Base-by-base conservation (phyloP, 495 filamentous ascomycete species). In the Neurospora sp. region DNA sequence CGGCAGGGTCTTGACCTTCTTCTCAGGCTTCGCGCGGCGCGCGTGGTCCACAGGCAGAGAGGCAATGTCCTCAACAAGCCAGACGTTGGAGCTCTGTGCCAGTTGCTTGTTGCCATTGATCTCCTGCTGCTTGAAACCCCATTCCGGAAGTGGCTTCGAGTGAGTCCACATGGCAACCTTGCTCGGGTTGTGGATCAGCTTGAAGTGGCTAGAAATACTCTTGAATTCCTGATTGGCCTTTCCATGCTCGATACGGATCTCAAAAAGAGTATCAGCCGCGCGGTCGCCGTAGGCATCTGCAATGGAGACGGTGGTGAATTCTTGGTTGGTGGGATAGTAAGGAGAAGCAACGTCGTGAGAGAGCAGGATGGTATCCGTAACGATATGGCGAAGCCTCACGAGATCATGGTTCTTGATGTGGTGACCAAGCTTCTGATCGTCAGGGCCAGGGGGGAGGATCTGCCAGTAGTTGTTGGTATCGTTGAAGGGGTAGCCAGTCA, bases 401-500 rank as follows among this genome's bases (percentile, higher is more conserved):
- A 97, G 81, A 74, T 98, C 96, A 48, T 94, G 91, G 76, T 96
- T 94, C 78, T 87, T 90, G 71, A 99, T 92, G 35, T 84, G 88
- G 73, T 87, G 88, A 68, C 88, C 88, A 20, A 84, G 68, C 39
- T 81, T 82, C 39, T 87, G 80, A 68, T 86, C 87, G 39, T 90
- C 87, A 35, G 83, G 82, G 11, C 72, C 74, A 5, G 86, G 82
- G 1, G 96, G 96, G 11, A 98, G 79, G 73, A 99, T 91, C 77
- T 98, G 91, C 96, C 96, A 99, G 78, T 97, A 88, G 83, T 99
- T 99, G 88, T 99, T 99, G 74, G 96, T 97, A 79, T 99, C 96
- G 72, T 98, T 97, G 86, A 91, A 94, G 4, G 96, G 96, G 80
- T 99, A 99, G 68, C 96, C 96, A 39, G 96, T 99, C 14, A 99